Base-by-base conservation (phyloP, 352 stramenopile species). In the Globisporangium paddicum region DNA sequence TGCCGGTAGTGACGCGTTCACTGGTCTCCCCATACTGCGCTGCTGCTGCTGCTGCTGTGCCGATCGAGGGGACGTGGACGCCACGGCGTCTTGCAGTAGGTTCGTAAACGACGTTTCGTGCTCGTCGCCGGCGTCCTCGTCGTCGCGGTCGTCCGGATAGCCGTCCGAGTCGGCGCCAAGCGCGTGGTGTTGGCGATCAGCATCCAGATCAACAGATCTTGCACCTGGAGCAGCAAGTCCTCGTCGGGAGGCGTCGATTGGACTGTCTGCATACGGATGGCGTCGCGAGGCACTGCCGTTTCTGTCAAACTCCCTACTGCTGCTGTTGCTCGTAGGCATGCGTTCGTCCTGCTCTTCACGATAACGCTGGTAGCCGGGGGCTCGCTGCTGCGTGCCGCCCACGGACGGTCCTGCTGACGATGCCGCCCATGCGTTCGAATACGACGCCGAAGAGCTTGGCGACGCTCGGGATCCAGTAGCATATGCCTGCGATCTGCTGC, bases 51-150 rank as follows among this genome's bases (percentile, higher is more conserved):
- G 45, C 14, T n/a, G n/a, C n/a, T n/a, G n/a, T n/a, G 5, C 23
- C 25, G 45, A 51, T 14, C 45, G 11, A n/a, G 42, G 34, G 21
- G 55, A 62, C 18, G 42, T 45, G 11, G 45, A 47, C 18, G 32
- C 32, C 19, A 62, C 55, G 2, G 55, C 55, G 32, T 62, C 55
- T 18, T 54, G 44, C 35, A 62, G 44, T 19, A 62, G 21, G 18
- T 62, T 25, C 9, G 55, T 62, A 35, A 62, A 62, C 55, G 55
- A 62, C 19, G 55, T 57, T 40, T 42, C 48, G 19, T 55, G 48
- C 13, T 46, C 50, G 23, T 57, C 30, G n/a, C 48, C 28, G 25
- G 30, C 48, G 5, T 42, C 30, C 5, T 55, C 48, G 21, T 40
- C 48, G 34, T 26, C 50, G 14, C 37, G 14, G 34, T 46, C 50